Percentiles rank a stretch among this genome's conserved stretches.
Evolutionary conservation across 2,329 filamentous ascomycete genomes (phyloP).

Genomic region (Cercospora beticola): DNA sequence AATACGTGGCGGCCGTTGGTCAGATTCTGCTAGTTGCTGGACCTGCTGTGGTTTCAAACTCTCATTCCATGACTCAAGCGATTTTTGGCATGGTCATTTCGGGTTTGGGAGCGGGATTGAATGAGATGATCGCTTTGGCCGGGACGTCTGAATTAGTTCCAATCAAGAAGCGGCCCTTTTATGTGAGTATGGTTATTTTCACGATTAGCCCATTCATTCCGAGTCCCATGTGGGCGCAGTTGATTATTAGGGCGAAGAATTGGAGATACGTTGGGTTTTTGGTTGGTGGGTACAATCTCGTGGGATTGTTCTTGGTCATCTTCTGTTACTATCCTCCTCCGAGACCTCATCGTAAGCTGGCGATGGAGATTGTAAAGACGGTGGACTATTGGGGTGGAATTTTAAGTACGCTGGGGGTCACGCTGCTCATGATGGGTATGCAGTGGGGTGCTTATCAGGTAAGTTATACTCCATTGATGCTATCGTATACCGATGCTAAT

Average conservation of each 20-base stretch:
- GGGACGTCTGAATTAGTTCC: conserved; percentile 69
- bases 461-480: neutral
- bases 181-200: conserved; percentile 60
- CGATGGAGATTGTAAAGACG: conserved; percentile 45
- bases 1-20: conserved; percentile 59
- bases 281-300: conserved; percentile 52
- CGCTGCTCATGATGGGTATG: conserved; percentile 52
- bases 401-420: conserved; percentile 51
- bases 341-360: conserved; percentile 34
- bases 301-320: conserved; percentile 53
- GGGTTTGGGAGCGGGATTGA: conserved; percentile 66
- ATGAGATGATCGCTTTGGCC: conserved; percentile 67
- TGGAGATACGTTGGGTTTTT: conserved; percentile 60
- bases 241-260: conserved; percentile 48
- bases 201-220: conserved; percentile 64
- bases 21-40: conserved; percentile 56
- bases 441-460: conserved; percentile 33
- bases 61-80: conserved; percentile 60
- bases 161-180: conserved; percentile 63
- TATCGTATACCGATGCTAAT: conserved; percentile 4
- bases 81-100: conserved; percentile 63
- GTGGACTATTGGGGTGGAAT: conserved; percentile 56
- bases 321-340: conserved; percentile 48
- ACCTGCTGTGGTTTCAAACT: conserved; percentile 59
- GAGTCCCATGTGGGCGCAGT: conserved; percentile 61